Conservation (phyloP, 495 filamentous ascomycete genomes). For the Neurospora sp. region DNA sequence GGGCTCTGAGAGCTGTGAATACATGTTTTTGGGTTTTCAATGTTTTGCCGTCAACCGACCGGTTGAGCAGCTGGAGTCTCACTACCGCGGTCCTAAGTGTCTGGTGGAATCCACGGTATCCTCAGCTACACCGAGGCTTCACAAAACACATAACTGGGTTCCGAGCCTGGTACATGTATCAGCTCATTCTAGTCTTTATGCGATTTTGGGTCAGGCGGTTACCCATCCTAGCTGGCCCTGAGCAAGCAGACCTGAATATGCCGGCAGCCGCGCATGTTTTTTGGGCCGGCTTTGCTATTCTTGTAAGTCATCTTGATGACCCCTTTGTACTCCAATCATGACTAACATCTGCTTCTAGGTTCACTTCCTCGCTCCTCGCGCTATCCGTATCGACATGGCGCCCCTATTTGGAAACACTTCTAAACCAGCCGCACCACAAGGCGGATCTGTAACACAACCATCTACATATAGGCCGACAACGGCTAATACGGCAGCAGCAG, state of each 20-base stretch:
- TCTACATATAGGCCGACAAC: slow-evolving; percentile 10
- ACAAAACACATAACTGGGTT: slow-evolving; percentile 55
- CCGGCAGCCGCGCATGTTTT: slow-evolving; percentile 45
- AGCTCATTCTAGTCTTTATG: slow-evolving; percentile 49
- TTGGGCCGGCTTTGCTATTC: slow-evolving; percentile 41
- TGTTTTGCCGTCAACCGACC: slow-evolving; percentile 20
- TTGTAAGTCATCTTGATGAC: slow-evolving; percentile 37
- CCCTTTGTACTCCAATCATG: slow-evolving; percentile 8
- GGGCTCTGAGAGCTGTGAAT: slow-evolving; percentile 22
- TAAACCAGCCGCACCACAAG: neutral
- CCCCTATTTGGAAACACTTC: slow-evolving; percentile 39
- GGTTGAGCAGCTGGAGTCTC: slow-evolving; percentile 38
- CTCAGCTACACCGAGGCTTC: slow-evolving; percentile 52
- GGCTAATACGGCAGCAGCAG: neutral
- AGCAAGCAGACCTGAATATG: slow-evolving; percentile 25
- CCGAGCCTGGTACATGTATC: slow-evolving; percentile 57
- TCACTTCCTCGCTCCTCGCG: slow-evolving; percentile 35
- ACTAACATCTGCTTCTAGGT: slow-evolving; percentile 30
- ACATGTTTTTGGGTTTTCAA: slow-evolving; percentile 16
- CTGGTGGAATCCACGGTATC: slow-evolving; percentile 72
- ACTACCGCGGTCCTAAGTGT: slow-evolving; percentile 45
- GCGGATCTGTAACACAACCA: slow-evolving; percentile 9
- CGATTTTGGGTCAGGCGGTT: slow-evolving; percentile 46
- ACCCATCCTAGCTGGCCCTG: slow-evolving; percentile 33
- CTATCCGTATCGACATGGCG: slow-evolving; percentile 45